These are phyloP conservation scores for Mesotaenium endlicherianum DNA, from an alignment of 139 green algal genomes.

Conservation along the genomic window DNA sequence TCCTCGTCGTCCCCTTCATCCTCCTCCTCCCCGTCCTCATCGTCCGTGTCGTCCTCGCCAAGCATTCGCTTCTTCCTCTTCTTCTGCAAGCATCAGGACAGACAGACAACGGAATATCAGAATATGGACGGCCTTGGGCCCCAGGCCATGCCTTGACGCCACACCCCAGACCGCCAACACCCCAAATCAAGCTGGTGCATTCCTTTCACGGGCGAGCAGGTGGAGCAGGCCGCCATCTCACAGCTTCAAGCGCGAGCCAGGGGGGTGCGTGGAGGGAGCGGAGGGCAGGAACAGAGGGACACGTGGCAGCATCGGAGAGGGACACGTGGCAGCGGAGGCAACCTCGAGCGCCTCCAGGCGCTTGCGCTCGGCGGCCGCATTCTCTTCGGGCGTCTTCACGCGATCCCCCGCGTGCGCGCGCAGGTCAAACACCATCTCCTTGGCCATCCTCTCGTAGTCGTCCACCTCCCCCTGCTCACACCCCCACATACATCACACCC, in stretches of 20 bases:
- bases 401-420: constrained; percentile 44
- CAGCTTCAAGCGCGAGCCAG: no score
- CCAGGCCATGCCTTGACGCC: neutral
- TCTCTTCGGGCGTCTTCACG: constrained; percentile 66
- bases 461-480: constrained; percentile 25
- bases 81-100: neutral
- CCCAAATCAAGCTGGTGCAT: neutral
- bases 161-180: neutral
- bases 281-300: no score
- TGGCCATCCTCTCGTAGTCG: constrained; percentile 46
- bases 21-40: constrained; percentile 41
- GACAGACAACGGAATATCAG: neutral
- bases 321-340: no score
- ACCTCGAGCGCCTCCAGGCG: constrained; percentile 73
- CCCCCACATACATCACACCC: no score
- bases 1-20: constrained; percentile 28
- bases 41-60: constrained; percentile 37
- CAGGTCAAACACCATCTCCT: constrained; percentile 47
- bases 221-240: neutral
- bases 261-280: no score
- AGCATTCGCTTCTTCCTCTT: constrained; percentile 24
- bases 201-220: neutral
- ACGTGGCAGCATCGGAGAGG: no score
- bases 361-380: constrained; percentile 62
- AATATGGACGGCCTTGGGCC: neutral